Evolutionary conservation across 768 basidiomycete genomes (phyloP).

Genomic region (Cantharellus anzutake): DNA sequence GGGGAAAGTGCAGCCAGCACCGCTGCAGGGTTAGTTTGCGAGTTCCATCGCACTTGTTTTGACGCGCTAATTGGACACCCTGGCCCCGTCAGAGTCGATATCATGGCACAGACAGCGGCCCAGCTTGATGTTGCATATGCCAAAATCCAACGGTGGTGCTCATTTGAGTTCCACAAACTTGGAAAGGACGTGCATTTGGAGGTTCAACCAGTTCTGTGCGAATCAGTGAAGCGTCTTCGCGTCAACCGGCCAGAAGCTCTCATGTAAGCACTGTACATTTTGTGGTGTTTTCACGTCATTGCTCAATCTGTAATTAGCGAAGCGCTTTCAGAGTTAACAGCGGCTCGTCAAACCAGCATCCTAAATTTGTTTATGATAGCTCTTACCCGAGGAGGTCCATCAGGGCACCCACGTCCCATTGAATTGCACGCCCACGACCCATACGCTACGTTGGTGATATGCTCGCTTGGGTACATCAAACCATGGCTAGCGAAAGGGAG

Average conservation of each 20-base stretch:
- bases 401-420: constrained; percentile 76
- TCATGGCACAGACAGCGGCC: constrained; percentile 64
- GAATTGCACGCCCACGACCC: constrained; percentile 98
- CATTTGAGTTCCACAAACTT: constrained; percentile 66
- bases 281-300: not conserved
- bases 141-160: constrained; percentile 72
- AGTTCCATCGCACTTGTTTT: not conserved
- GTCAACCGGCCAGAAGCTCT: constrained; percentile 58
- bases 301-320: constrained; percentile 28
- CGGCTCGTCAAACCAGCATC: constrained; percentile 65
- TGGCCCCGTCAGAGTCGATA: constrained; percentile 40
- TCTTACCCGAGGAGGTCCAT: constrained; percentile 72
- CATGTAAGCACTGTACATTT: constrained; percentile 24
- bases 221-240: constrained; percentile 51
- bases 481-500: constrained; percentile 87
- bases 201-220: constrained; percentile 41
- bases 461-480: constrained; percentile 96
- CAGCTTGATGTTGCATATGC: constrained; percentile 80
- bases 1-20: constrained; percentile 42
- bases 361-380: constrained; percentile 72
- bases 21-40: constrained; percentile 39
- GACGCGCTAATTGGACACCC: not conserved
- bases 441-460: constrained; percentile 94
- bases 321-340: constrained; percentile 52
- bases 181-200: constrained; percentile 59